phyloP scores from a whole-genome alignment of 2,329 filamentous ascomycete genomes.

The Xylaria sp. region DNA sequence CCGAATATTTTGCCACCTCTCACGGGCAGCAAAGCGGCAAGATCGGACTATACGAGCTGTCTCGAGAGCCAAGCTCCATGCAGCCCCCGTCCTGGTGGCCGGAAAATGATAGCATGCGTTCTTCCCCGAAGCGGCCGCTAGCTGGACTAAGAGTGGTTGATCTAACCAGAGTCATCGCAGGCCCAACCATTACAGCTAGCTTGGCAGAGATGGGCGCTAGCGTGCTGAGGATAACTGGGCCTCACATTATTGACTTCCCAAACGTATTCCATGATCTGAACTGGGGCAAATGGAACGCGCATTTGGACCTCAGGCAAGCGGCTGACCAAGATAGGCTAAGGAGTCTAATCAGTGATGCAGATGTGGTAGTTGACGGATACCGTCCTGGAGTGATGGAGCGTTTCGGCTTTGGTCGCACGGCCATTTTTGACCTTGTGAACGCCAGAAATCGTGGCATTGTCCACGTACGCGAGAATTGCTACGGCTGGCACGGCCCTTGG shows the following conservation, averaged over 20 bases:
- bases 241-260: conserved; percentile 54
- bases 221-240: conserved; percentile 57
- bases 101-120: conserved; percentile 42
- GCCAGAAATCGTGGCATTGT: conserved; percentile 46
- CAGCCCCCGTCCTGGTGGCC: conserved; percentile 57
- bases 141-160: conserved; percentile 62
- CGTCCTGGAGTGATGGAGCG: conserved; percentile 49
- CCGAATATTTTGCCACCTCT: conserved; percentile 31
- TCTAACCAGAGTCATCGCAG: conserved; percentile 60
- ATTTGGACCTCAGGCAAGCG: conserved; percentile 32
- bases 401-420: conserved; percentile 48
- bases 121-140: conserved; percentile 54
- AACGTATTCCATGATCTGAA: conserved; percentile 58
- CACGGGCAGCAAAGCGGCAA: conserved; percentile 24
- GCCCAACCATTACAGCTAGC: conserved; percentile 55
- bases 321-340: conserved; percentile 28
- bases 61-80: conserved; percentile 22
- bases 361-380: conserved; percentile 53
- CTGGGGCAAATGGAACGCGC: conserved; percentile 60
- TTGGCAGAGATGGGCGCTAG: conserved; percentile 53
- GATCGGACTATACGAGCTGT: conserved; percentile 28
- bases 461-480: conserved; percentile 52
- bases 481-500: conserved; percentile 50
- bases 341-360: conserved; percentile 48
- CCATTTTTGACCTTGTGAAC: conserved; percentile 41